Conservation (phyloP, 441 rosid genomes). For the Gossypium davidsonii region DNA sequence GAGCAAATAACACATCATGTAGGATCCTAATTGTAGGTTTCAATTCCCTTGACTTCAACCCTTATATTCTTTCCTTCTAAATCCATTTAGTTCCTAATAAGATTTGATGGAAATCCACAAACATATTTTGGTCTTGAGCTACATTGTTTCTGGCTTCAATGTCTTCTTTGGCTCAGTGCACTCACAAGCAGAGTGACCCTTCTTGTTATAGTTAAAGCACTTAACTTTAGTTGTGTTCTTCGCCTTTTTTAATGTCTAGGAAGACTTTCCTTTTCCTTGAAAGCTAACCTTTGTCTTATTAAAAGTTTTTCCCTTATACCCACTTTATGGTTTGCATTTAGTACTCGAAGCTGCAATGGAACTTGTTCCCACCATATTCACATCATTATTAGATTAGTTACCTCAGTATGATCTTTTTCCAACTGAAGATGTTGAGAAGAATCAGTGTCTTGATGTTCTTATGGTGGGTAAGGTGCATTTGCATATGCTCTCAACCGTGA, state of each 20-base stretch:
- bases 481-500: no score
- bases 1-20: no score
- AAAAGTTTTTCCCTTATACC: neutral
- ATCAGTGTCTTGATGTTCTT: no score
- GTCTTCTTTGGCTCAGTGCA: no score
- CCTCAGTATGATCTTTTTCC: neutral
- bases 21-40: no score
- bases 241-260: neutral
- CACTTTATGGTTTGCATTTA: neutral
- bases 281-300: neutral
- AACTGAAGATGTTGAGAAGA: neutral
- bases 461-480: no score
- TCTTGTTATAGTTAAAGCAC: neutral
- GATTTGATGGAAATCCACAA: no score
- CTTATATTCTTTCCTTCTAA: no score
- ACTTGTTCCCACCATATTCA: neutral
- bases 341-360: neutral
- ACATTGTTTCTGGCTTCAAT: no score
- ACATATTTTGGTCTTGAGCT: no score
- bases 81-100: no score
- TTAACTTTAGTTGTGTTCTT: neutral
- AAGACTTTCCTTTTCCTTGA: neutral
- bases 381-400: neutral
- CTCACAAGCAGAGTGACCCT: neutral
- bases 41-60: no score